Evolutionary conservation across 371 early-diverging fungal genomes (phyloP).

Genomic region (Actinomortierella wolfii): DNA sequence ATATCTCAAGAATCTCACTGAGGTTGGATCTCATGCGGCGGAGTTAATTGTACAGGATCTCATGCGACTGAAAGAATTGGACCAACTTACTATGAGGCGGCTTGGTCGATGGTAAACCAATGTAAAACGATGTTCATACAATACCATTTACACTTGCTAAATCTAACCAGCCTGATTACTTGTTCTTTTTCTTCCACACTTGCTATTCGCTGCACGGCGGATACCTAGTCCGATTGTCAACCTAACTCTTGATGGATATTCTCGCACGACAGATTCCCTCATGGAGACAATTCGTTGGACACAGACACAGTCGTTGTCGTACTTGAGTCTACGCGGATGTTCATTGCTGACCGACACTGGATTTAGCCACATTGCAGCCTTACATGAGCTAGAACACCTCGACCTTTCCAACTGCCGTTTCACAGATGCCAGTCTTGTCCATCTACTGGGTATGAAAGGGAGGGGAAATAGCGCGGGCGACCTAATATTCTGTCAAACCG

Average conservation of each 20-base stretch:
- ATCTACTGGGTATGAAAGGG: conserved; percentile 13
- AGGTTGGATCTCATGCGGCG: conserved; percentile 27
- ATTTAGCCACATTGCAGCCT: conserved; percentile 23
- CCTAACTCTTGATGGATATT: conserved; percentile 35
- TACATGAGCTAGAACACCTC: conserved; percentile 33
- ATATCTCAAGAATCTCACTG: conserved; percentile 17
- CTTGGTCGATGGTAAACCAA: conserved; percentile 22
- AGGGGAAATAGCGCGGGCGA: too few species aligned
- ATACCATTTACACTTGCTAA: not conserved
- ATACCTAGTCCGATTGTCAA: conserved; percentile 23
- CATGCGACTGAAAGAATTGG: conserved; percentile 30
- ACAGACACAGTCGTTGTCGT: conserved; percentile 28
- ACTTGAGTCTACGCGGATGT: conserved; percentile 31
- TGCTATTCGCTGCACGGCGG: not conserved
- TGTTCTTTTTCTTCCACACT: not conserved
- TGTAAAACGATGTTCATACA: not conserved
- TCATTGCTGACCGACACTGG: conserved; percentile 30
- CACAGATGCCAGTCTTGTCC: conserved; percentile 33
- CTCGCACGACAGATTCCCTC: conserved; percentile 40
- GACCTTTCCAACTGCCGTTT: conserved; percentile 41
- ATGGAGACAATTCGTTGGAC: conserved; percentile 30
- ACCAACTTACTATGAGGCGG: conserved; percentile 29
- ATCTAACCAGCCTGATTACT: not conserved
- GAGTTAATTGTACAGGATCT: conserved; percentile 35
- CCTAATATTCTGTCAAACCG: not conserved